Evolutionary conservation across 2,329 filamentous ascomycete genomes (phyloP).

Genomic region (Fusarium sp.): DNA sequence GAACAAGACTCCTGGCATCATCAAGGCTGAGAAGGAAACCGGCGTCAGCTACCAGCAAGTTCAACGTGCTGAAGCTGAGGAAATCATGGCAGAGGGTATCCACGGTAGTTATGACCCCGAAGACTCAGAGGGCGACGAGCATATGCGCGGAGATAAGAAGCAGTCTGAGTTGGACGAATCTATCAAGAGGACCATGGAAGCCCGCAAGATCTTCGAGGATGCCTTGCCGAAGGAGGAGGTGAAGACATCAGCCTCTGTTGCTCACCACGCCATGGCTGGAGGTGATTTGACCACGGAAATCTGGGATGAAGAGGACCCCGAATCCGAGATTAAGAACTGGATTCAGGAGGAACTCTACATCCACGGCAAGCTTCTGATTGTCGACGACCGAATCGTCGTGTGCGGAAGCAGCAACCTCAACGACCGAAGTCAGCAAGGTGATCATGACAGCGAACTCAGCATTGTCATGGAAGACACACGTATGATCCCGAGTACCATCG

Average conservation of each 20-base stretch:
- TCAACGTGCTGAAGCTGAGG: constrained; percentile 87
- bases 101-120: constrained; percentile 65
- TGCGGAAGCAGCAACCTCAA: constrained; percentile 93
- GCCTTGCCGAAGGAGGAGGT: constrained; percentile 53
- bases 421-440: constrained; percentile 87
- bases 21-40: constrained; percentile 81
- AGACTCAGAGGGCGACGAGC: constrained; percentile 59
- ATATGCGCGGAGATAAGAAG: constrained; percentile 58
- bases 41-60: constrained; percentile 88
- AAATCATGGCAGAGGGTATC: constrained; percentile 83
- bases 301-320: constrained; percentile 78
- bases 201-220: constrained; percentile 65
- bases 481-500: constrained; percentile 78
- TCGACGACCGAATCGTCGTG: constrained; percentile 86
- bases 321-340: constrained; percentile 87
- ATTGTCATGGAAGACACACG: constrained; percentile 90
- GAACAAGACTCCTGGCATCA: constrained; percentile 81
- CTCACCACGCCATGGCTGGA: constrained; percentile 84
- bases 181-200: constrained; percentile 55
- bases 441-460: constrained; percentile 90
- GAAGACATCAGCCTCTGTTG: constrained; percentile 62
- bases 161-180: constrained; percentile 52
- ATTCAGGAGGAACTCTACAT: constrained; percentile 97
- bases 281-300: constrained; percentile 73
- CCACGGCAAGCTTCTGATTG: constrained; percentile 90